phyloP scores from a whole-genome alignment of 2,329 filamentous ascomycete species.

The Trichoderma polysporum region DNA sequence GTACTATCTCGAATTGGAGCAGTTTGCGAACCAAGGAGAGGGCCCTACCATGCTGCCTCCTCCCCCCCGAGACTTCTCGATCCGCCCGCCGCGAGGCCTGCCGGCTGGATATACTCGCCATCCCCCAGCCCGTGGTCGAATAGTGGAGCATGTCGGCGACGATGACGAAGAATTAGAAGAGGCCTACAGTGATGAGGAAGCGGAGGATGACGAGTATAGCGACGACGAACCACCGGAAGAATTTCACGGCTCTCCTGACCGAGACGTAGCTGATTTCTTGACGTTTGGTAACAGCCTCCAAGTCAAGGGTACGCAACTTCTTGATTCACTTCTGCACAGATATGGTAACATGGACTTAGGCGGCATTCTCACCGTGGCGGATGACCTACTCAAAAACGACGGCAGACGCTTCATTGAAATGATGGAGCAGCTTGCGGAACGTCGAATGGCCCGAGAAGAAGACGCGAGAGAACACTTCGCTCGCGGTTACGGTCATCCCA shows the following conservation, averaged over 20 bases:
- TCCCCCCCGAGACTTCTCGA: constrained; percentile 60
- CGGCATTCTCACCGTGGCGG: constrained; percentile 96
- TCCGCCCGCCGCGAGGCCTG: constrained; percentile 58
- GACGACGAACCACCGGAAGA: constrained; percentile 69
- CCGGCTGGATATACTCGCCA: constrained; percentile 61
- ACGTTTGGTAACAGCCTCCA: constrained; percentile 97
- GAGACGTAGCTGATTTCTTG: constrained; percentile 81
- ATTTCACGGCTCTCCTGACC: constrained; percentile 62
- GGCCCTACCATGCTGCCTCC: constrained; percentile 53
- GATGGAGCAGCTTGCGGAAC: constrained; percentile 99
- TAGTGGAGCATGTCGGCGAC: constrained; percentile 64
- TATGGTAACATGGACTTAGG: constrained; percentile 62
- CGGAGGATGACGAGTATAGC: constrained; percentile 60
- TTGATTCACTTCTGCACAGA: constrained; percentile 44
- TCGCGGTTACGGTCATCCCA: constrained; percentile 58
- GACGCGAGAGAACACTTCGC: constrained; percentile 68
- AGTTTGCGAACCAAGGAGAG: constrained; percentile 85
- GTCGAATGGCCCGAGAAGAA: constrained; percentile 94
- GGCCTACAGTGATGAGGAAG: constrained; percentile 51
- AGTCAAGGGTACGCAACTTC: constrained; percentile 70
- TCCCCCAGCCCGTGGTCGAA: constrained; percentile 72
- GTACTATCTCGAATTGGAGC: constrained; percentile 96
- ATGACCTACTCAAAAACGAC: constrained; percentile 97
- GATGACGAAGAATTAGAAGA: constrained; percentile 56
- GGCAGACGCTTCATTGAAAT: constrained; percentile 99